Evolutionary conservation across 768 basidiomycete species (phyloP), one percentile per base, ranked within the genome.

Genomic region (Tricholoma terreum): DNA sequence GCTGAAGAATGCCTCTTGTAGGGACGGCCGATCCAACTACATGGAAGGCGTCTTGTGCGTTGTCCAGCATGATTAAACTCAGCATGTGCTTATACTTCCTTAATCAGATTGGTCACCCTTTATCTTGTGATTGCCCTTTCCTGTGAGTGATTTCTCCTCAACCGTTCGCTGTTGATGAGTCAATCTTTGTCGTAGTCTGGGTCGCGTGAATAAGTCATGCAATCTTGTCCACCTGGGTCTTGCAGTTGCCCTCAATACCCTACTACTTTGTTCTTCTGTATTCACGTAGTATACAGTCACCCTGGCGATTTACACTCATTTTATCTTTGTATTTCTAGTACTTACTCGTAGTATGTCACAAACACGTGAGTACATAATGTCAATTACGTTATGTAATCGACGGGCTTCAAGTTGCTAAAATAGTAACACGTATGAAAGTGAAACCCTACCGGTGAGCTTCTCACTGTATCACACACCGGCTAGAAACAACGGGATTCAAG

Each of bases 11-110:
- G 34, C 48, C 27, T 51, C 35, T 38, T 49, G 8, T 62, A 83
- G 85, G 74, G 89, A 92, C 60, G 93, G 93, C 45, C 88, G 87
- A 65, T 87, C 89, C 14, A 94, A 95, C 66, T 94, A 92, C 67
- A 90, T 96, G 87, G 94, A 95, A 74, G 94, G 94, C 33, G 69
- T 92, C 42, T 89, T 94, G 90, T 77, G 62, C 17, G 73, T 66
- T 21, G 50, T 6, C 30, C n/a, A 14, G 45, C 15, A 73, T 53
- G 42, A 9, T 30, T 14, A 6, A 30, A 34, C 67, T 59, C 45
- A 64, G 55, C 50, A 63, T 74, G 9, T 75, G 75, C 61, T 58
- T 74, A 15, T 22, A 6, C 72, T 69, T 34, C 61, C 75, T 49
- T 72, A 34, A 74, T 59, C 71, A 75, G 78, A 81, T 73, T 84